These are phyloP conservation scores for Neurospora sp. DNA, from an alignment of 495 filamentous ascomycete genomes.

Conservation along the genomic window DNA sequence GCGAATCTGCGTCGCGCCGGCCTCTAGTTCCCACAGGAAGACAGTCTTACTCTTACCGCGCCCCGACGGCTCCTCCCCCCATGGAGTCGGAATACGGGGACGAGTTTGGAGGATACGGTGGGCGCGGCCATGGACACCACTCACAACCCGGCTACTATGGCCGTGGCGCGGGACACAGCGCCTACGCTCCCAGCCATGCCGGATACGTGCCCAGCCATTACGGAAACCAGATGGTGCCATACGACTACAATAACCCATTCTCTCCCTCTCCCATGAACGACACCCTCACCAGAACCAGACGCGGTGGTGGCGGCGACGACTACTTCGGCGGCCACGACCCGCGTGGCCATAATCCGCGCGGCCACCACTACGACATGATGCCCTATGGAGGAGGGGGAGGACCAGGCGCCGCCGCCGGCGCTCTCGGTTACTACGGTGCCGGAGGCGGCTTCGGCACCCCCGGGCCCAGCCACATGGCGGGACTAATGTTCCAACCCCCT, in stretches of 20 bases:
- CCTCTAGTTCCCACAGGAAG: conserved; percentile 27
- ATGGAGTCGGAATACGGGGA: conserved; percentile 39
- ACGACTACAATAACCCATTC: conserved; percentile 34
- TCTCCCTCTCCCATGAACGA: conserved; percentile 16
- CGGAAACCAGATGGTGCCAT: conserved; percentile 34
- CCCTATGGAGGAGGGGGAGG: conserved; percentile 23
- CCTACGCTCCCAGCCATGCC: conserved; percentile 35
- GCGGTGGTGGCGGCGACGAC: conserved; percentile 17
- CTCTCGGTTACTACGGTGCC: conserved; percentile 14
- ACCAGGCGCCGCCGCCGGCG: conserved; percentile 16
- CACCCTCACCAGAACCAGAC: neutral
- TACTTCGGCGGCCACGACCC: conserved; percentile 29
- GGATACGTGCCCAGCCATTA: conserved; percentile 22
- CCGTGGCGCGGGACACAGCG: conserved; percentile 15
- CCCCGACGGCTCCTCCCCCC: conserved; percentile 27
- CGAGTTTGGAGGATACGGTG: conserved; percentile 27
- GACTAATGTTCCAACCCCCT: conserved; percentile 29
- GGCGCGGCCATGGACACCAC: conserved; percentile 19
- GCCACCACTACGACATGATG: conserved; percentile 35
- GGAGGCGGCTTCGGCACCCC: conserved; percentile 16
- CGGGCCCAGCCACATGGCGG: conserved; percentile 26
- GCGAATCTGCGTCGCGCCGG: conserved; percentile 25
- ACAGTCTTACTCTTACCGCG: conserved; percentile 25
- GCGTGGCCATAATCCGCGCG: conserved; percentile 22
- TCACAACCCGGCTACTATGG: conserved; percentile 29